Percentiles rank a stretch among this genome's conserved stretches.
Evolutionary conservation across 305 asterid species (phyloP).

Genomic region (Fraxinus nigra): DNA sequence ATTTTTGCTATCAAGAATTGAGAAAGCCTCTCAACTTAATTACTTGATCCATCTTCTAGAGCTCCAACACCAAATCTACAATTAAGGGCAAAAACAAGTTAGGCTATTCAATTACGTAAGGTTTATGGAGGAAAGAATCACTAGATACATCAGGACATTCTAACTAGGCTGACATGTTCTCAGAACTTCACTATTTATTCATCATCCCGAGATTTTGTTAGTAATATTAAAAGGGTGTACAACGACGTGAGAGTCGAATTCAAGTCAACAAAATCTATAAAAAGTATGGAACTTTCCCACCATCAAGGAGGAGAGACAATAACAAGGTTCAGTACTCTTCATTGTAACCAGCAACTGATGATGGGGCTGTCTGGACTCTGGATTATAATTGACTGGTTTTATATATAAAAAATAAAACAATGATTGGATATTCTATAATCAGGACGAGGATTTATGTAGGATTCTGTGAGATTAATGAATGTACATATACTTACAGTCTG

Average conservation of each 20-base stretch:
- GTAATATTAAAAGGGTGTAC: background rate
- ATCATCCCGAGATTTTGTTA: background rate
- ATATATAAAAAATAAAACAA: too few species aligned
- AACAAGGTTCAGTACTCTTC: background rate
- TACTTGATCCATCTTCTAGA: conserved; percentile 34
- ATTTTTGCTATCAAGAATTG: conserved; percentile 8
- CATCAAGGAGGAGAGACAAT: background rate
- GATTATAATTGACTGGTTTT: background rate
- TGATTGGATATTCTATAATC: background rate
- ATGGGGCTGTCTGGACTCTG: background rate
- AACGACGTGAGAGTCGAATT: background rate
- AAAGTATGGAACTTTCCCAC: background rate
- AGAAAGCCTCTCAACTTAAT: conserved; percentile 13
- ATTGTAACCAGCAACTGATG: background rate
- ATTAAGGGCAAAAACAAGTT: conserved; percentile 24
- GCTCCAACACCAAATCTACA: conserved; percentile 92
- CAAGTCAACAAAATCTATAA: background rate
- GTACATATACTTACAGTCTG: conserved; percentile 70
- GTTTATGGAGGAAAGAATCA: background rate
- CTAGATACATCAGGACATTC: background rate
- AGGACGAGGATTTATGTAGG: background rate
- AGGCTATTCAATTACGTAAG: background rate
- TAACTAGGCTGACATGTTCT: background rate
- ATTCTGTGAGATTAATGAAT: background rate
- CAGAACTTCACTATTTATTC: background rate